Base-by-base conservation (phyloP, 208 protist genomes). In the Crithidia expoeki region DNA sequence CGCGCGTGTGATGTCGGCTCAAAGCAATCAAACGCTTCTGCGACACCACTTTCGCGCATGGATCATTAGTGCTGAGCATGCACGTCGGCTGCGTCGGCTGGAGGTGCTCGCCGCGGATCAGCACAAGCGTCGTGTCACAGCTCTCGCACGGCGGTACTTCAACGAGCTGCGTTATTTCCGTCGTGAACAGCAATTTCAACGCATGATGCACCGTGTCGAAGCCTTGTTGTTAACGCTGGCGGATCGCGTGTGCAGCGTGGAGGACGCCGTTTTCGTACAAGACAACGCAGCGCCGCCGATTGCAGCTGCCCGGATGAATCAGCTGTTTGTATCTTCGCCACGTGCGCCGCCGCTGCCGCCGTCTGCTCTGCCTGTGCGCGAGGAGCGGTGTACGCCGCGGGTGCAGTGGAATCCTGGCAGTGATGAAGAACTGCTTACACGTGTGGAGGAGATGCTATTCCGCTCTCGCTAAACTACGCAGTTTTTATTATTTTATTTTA, bases 201-300 rank as follows among this genome's bases (percentile, higher is more conserved):
- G 53, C 34, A 64, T 64, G 53, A 57, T 61, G 61, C 59, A 33
- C 36, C 36, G 61, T n/a, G 21, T 68, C 12, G 61, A 76, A 19
- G 19, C 36, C 7, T 66, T 33, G 42, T 34, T 71, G 27, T 28
- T 60, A 14, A 46, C 32, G 4, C 56, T 66, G 58, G 56, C 33
- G 0, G 30, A 47, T 5, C 62, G 55, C 9, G 6, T 68, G 6
- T 1, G 4, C 3, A 42, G n/a, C 19, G 51, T 74, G 10, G 51
- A 53, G 30, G 14, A 47, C 28, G 50, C n/a, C 11, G 28, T 67
- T 4, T 6, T 46, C 11, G 36, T 4, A 17, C 30, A 32, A 28
- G 12, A 25, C 11, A 30, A 28, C 23, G 12, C 30, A 36, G 3
- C 30, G 33, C 32, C 33, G 2, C 2, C 34, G 27, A 27, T 21